Evolutionary conservation across 2,329 filamentous ascomycete species (phyloP), one percentile per base, ranked within the genome.

Genomic region (Diaporthe citrichinensis): DNA sequence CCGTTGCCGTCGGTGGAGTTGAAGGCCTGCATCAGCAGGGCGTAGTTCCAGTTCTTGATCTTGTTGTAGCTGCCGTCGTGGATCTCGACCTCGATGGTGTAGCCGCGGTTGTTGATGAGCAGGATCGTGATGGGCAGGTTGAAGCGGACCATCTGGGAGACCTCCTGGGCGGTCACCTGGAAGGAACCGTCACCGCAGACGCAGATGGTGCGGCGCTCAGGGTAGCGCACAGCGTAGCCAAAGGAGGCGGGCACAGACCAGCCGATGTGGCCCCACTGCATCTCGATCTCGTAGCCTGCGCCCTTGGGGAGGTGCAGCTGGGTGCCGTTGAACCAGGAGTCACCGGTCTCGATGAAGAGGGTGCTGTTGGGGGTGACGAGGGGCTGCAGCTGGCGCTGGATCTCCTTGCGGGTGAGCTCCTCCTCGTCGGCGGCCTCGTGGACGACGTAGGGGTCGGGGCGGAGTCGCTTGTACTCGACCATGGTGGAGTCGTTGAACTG

Each of bases 61-160:
- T 80, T 79, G 79, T 81, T 82, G 78, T 82, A 82, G 46, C 73
- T 71, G 2, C 80, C 81, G 65, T 81, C 84, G 74, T 85, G 84
- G 69, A 85, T 85, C 76, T 83, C 80, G 14, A 84, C 79, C 77
- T 85, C 84, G 76, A 84, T 83, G 9, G 83, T 84, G 76, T 85
- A 85, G 6, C 84, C 83, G 51, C 81, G 78, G 76, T 85, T 85
- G 79, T 83, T 83, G 73, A 84, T 78, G 34, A 84, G 77, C 28
- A 84, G 76, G 39, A 84, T 82, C 51, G 79, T 80, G 61, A 81
- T 79, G 44, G 81, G 76, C 31, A 84, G 78, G 28, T 81, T 78
- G 74, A 80, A 81, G 34, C 82, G 78, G 31, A 84, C 82, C 77
- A 84, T 84, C 23, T 83, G 83, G 36, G 81, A 80, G 8, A 84